Evolutionary conservation across 2,329 filamentous ascomycete species (phyloP), one percentile per base, ranked within the genome.

Genomic region (Cytospora piceicola): DNA sequence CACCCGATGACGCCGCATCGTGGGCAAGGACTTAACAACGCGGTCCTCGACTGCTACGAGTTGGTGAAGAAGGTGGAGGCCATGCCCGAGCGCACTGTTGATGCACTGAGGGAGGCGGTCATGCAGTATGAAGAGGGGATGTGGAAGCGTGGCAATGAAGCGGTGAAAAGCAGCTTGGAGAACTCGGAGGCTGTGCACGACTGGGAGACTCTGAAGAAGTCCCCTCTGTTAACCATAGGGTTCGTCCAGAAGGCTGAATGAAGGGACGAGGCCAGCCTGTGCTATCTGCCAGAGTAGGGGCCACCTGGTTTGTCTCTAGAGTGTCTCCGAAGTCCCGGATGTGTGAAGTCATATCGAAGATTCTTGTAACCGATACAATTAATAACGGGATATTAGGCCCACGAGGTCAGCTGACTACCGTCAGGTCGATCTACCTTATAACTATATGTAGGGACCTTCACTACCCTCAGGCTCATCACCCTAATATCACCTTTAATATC

Each of bases 61-160:
- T n/a, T 49, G n/a, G 8, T 49, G 24, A 58, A 39, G 0, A 60
- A 70, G 4, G 58, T 73, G 15, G 61, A 69, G 11, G 67, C 64
- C 8, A 73, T 73, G 70, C 68, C 69, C 53, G 54, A 67, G 8
- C 69, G 70, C 12, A 69, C 68, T 1, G 27, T 51, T 3, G 64
- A 61, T n/a, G 66, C 67, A 34, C 61, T 70, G 14, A 62, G 39
- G 36, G 27, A 32, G 11, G 58, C 36, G 9, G 39, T 60, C 29
- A 30, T 29, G n/a, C 17, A 14, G 39, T 46, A 29, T 29, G 29
- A 57, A 22, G 55, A 39, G 17, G 17, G 5, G 55, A 34, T 36
- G 55, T 69, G 68, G 68, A n/a, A 24, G 22, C 57, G 69, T 5
- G 68, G 69, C 12, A n/a, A 53, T 4, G 63, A 67, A 2, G 67